Evolutionary conservation across 2,329 filamentous ascomycete genomes (phyloP), one percentile per base, ranked within the genome.

Genomic region (Onygena corvina): DNA sequence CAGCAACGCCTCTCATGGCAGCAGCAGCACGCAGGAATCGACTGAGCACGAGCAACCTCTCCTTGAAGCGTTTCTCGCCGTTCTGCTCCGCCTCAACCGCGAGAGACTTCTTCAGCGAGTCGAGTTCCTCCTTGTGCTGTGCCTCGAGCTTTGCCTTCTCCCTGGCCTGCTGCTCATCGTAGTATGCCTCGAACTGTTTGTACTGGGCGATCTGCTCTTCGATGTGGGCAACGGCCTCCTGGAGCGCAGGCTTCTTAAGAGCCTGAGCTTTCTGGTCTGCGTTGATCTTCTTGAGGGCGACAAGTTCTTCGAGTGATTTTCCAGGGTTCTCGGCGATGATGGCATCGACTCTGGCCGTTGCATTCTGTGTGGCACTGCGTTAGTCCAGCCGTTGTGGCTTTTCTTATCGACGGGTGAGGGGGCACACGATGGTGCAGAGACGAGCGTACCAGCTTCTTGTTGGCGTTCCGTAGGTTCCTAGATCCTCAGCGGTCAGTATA

Each of bases 401-500:
- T 14, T n/a, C 30, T n/a, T 25, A 6, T 5, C n/a, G 2, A 20
- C 6, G 25, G 29, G 9, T 36, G 34, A 21, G 29, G 14, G 8
- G 30, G 30, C 29, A 40, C 16, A 12, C 16, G 18, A 29, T 4
- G 47, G 9, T 14, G 8, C 18, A 31, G 23, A 27, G 42, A 36
- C 16, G 35, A 21, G 73, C 84, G 71, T 70, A 94, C 86, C 61
- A 96, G 81, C 72, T 95, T 95, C 78, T 95, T 96, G 74, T 81
- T 84, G 61, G 92, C 72, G 67, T 92, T 94, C 63, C 90, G 88
- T 60, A 95, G 85, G 67, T 80, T 87, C 76, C 88, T 94, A 53
- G 52, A 7, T 55, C 20, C 52, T 45, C 20, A 29, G 16, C 9
- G n/a, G 44, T 47, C 12, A 47, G 46, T n/a, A 47, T 30, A n/a